A percentile compares a stretch with the other conserved stretches of the same genome.
Conservation (phyloP, 495 filamentous ascomycete genomes). For the Pseudotulostoma volvatum region DNA sequence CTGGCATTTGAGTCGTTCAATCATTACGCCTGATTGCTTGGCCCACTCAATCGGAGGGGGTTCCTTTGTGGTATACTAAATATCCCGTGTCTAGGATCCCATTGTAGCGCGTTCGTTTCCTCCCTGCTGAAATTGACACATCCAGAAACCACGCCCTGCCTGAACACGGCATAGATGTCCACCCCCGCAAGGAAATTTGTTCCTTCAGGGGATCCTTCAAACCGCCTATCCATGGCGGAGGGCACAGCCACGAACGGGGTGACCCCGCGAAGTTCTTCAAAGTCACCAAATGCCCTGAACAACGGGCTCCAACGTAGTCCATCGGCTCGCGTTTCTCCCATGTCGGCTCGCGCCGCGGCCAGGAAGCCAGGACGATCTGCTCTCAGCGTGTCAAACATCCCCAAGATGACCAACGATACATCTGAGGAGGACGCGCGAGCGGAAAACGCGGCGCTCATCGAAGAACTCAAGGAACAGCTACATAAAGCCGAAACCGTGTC, state of each 20-base stretch:
- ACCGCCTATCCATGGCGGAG: not conserved
- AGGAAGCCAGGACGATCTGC: conserved; percentile 43
- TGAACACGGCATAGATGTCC: no score
- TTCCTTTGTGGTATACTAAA: not conserved
- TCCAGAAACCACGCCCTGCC: no score
- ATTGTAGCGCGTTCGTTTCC: no score
- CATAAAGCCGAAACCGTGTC: conserved; percentile 63
- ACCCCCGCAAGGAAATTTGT: not conserved
- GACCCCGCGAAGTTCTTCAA: not conserved
- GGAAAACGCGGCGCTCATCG: conserved; percentile 62
- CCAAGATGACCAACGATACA: conserved; percentile 39
- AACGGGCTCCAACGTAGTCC: conserved; percentile 28
- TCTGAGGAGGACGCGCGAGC: conserved; percentile 45
- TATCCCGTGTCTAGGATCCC: no score
- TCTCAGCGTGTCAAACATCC: conserved; percentile 40
- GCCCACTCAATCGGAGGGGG: not conserved
- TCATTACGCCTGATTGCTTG: not conserved
- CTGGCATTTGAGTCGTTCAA: not conserved
- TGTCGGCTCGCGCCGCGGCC: conserved; percentile 52
- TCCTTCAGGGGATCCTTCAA: not conserved
- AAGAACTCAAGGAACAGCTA: conserved; percentile 68
- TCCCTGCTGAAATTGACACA: no score
- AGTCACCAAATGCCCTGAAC: conserved; percentile 23
- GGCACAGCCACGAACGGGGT: not conserved
- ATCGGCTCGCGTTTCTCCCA: conserved; percentile 32